Evolutionary conservation across 805 yeast species (phyloP).

Genomic region (Kregervanrija pseudodelftensis): DNA sequence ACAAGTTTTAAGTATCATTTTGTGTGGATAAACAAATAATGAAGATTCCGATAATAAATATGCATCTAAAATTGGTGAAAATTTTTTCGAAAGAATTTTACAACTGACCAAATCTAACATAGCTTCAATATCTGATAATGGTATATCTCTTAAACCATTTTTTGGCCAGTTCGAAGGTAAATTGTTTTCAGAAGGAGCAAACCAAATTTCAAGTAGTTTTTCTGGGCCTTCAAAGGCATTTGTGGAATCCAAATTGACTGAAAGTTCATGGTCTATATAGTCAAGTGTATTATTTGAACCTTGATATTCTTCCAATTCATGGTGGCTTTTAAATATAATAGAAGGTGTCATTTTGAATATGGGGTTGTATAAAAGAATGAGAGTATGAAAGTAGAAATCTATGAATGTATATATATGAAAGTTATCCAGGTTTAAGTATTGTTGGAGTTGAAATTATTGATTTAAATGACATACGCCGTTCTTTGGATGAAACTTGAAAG

Average conservation of each 20-base stretch:
- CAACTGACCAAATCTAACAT: conserved; percentile 80
- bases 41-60: conserved; percentile 86
- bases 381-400: too few species aligned
- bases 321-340: conserved; percentile 9
- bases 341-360: conserved; percentile 7
- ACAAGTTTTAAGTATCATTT: conserved; percentile 84
- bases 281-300: conserved; percentile 18
- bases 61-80: conserved; percentile 64
- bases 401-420: too few species aligned
- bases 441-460: background rate
- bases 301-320: conserved; percentile 4
- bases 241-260: conserved; percentile 76
- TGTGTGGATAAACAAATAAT: conserved; percentile 81
- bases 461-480: too few species aligned
- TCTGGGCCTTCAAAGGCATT: conserved; percentile 98
- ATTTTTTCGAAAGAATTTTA: conserved; percentile 75
- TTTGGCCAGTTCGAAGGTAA: conserved; percentile 28
- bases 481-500: too few species aligned
- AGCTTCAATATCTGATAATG: conserved; percentile 59
- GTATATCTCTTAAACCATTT: conserved; percentile 56
- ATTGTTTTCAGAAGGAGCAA: conserved; percentile 44
- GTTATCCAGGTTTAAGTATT: background rate
- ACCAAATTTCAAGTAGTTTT: conserved; percentile 86
- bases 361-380: too few species aligned
- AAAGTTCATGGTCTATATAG: conserved; percentile 68